Evolutionary conservation across 1,139 yeast species (phyloP).

Genomic region (Geotrichum fermentans): DNA sequence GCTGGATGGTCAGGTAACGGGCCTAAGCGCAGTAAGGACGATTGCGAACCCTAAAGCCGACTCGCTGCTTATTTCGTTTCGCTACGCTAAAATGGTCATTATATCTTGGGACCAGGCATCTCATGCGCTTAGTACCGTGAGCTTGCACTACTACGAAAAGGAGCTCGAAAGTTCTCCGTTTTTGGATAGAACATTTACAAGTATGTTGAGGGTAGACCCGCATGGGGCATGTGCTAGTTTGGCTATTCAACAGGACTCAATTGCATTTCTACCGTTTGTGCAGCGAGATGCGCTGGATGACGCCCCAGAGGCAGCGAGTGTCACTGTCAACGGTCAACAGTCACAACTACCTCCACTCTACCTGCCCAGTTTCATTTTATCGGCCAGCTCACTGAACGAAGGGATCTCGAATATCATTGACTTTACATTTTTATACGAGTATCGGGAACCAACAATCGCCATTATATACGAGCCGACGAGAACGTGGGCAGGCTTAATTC

Average conservation of each 20-base stretch:
- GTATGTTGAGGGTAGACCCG: conserved; percentile 64
- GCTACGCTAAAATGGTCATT: conserved; percentile 71
- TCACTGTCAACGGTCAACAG: conserved; percentile 17
- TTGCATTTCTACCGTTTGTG: conserved; percentile 70
- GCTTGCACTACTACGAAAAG: conserved; percentile 83
- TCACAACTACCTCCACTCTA: conserved; percentile 25
- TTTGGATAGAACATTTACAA: conserved; percentile 43
- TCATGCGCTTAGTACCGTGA: conserved; percentile 58
- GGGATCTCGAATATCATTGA: conserved; percentile 61
- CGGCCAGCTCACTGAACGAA: conserved; percentile 53
- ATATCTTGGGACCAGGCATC: conserved; percentile 61
- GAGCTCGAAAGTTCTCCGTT: conserved; percentile 50
- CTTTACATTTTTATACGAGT: conserved; percentile 63
- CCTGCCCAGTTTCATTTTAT: conserved; percentile 45
- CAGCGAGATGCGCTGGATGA: conserved; percentile 40
- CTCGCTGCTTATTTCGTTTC: conserved; percentile 62
- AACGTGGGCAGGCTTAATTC: conserved; percentile 74
- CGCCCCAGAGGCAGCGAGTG: conserved; percentile 6
- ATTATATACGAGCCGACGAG: conserved; percentile 57
- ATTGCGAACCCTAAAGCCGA: conserved; percentile 50
- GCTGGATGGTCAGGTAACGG: conserved; percentile 66
- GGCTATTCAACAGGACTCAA: conserved; percentile 56
- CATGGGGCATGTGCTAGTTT: conserved; percentile 57
- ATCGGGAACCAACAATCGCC: conserved; percentile 76
- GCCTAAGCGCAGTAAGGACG: conserved; percentile 43